Evolutionary conservation across 805 yeast species (phyloP), one percentile per base, ranked within the genome.

Genomic region (Yarrowia divulgata): DNA sequence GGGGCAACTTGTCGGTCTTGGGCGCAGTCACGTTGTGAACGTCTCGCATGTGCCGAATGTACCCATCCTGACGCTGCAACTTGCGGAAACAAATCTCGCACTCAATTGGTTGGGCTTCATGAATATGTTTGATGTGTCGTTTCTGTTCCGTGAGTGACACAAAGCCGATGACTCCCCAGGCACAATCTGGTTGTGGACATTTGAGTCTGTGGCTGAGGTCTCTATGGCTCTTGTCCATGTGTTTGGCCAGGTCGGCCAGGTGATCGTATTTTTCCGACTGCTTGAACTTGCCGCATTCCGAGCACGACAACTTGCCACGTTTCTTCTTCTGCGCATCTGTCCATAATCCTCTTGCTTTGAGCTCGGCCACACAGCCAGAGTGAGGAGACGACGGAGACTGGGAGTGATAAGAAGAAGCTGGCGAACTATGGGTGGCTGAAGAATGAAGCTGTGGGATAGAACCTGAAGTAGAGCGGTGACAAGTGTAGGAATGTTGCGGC

Each of bases 241-340:
- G 66, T 19, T 18, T 42, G 3, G 66, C 66, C 2, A 60, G 52
- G 40, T 60, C 52, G 8, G 52, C 66, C 14, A 45, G 9, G 4
- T 43, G 37, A 19, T 32, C 34, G 42, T n/a, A 45, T n/a, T 45
- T 43, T 8, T 43, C 48, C 13, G 52, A 32, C 13, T 13, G 13
- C 13, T 42, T 40, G 66, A 23, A 43, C 16, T 60, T 60, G 34
- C 66, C 66, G 19, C 66, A 60, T 18, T 60, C 66, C 16, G 66
- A 60, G 10, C 66, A 60, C 19, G 66, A 2, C 9, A 60, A 42
- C 14, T 43, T 60, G 10, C 66, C 66, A 4, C 66, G 50, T 34
- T 60, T 60, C 29, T 45, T 60, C 19, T 32, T 32, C 48, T n/a
- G 19, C 2, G 66, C 66, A n/a, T 60, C 52, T 3, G 18, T 52